phyloP scores from a whole-genome alignment of 2,329 filamentous ascomycete genomes.

The Biscogniauxia sp. region DNA sequence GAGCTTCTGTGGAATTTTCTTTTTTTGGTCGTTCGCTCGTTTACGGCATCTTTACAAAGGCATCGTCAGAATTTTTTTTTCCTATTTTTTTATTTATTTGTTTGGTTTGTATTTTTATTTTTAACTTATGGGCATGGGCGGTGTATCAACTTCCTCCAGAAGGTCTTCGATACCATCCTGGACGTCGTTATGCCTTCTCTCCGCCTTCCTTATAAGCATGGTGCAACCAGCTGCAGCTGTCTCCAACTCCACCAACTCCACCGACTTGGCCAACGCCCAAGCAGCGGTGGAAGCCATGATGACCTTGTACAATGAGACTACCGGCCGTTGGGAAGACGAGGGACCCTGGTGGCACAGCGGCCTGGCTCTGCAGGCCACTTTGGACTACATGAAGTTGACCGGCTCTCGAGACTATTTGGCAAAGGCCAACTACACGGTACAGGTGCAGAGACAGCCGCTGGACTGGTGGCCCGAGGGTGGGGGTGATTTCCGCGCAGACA shows the following conservation, averaged over 20 bases:
- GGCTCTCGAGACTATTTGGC: slow-evolving; percentile 30
- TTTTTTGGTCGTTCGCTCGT: neutral
- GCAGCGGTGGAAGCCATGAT: slow-evolving; percentile 36
- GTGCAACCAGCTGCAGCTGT: neutral
- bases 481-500: slow-evolving; percentile 39
- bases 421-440: slow-evolving; percentile 31
- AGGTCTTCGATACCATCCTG: neutral
- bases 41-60: neutral
- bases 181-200: neutral
- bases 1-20: neutral
- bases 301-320: slow-evolving; percentile 32
- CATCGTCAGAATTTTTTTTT: neutral
- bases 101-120: too few species aligned
- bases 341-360: slow-evolving; percentile 40
- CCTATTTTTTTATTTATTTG: too few species aligned
- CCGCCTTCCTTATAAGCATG: neutral
- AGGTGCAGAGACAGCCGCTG: slow-evolving; percentile 33
- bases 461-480: slow-evolving; percentile 36
- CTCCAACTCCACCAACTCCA: neutral
- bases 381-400: slow-evolving; percentile 37
- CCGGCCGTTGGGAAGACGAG: slow-evolving; percentile 35
- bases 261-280: slow-evolving; percentile 5
- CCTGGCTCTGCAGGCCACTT: slow-evolving; percentile 34
- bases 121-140: neutral
- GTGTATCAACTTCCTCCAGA: neutral